Percentiles rank a stretch among this genome's conserved stretches.
Conservation (phyloP, 192 early-diverging fungal species). For the Helicostylum pulchrum region DNA sequence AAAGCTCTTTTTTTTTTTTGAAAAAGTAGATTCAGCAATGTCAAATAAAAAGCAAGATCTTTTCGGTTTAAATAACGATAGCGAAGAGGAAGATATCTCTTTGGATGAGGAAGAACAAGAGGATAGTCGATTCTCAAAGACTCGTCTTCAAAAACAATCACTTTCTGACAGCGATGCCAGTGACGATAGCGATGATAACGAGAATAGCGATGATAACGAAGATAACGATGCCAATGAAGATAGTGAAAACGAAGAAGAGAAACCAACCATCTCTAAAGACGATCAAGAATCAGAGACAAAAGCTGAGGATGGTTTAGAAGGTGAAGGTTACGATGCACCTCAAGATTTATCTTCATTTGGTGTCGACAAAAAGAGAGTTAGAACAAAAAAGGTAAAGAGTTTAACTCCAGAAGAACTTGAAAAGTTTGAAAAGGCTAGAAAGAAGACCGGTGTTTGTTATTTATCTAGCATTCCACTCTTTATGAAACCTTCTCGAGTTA, state of each 20-base stretch:
- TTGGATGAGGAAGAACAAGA: slow-evolving; percentile 23
- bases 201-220: slow-evolving; percentile 32
- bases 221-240: slow-evolving; percentile 19
- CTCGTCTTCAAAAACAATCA: slow-evolving; percentile 12
- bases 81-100: slow-evolving; percentile 20
- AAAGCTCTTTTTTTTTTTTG: neutral
- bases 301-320: slow-evolving; percentile 25
- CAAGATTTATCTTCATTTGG: neutral
- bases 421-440: slow-evolving; percentile 62
- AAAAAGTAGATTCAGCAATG: slow-evolving; percentile 1
- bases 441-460: slow-evolving; percentile 86
- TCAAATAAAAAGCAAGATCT: slow-evolving; percentile 29
- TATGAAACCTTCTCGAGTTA: slow-evolving; percentile 84
- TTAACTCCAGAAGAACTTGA: slow-evolving; percentile 56
- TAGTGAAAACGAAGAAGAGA: slow-evolving; percentile 23
- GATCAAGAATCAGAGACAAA: neutral
- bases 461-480: slow-evolving; percentile 89
- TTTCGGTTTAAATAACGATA: slow-evolving; percentile 19
- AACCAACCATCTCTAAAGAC: too few relatives aligned
- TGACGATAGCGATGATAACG: slow-evolving; percentile 28
- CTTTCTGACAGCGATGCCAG: slow-evolving; percentile 9
- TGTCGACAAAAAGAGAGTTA: slow-evolving; percentile 6
- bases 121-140: slow-evolving; percentile 23
- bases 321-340: slow-evolving; percentile 24
- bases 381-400: slow-evolving; percentile 51